Evolutionary conservation across 2,329 filamentous ascomycete species (phyloP).

Genomic region (Ilyonectria destructans): DNA sequence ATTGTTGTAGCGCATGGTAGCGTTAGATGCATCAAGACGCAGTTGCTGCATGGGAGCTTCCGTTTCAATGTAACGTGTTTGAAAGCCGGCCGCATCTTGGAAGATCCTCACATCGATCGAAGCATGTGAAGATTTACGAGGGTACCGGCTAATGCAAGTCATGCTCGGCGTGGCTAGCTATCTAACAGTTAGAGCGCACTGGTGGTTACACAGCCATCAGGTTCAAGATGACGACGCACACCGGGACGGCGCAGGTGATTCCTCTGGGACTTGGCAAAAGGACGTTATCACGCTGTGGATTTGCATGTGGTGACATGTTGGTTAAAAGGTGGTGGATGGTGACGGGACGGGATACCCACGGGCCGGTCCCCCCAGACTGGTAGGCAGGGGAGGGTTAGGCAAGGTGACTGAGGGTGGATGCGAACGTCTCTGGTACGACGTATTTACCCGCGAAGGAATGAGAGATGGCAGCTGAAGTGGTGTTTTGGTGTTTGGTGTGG

Average conservation of each 20-base stretch:
- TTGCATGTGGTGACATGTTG: conserved; percentile 12
- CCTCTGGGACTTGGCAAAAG: neutral
- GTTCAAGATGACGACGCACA: neutral
- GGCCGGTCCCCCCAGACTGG: conserved; percentile 16
- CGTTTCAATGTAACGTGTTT: conserved; percentile 11
- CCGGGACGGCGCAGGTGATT: neutral
- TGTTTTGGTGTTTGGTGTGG: neutral
- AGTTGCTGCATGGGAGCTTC: neutral
- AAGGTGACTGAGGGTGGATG: conserved; percentile 20
- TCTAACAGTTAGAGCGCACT: neutral
- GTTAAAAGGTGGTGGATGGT: neutral
- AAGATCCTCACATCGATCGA: neutral
- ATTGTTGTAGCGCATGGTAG: neutral
- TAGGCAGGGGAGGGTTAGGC: neutral
- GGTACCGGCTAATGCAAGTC: conserved; percentile 14
- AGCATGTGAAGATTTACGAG: conserved; percentile 13
- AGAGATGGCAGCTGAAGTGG: neutral
- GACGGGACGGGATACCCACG: conserved; percentile 26
- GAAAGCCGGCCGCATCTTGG: neutral
- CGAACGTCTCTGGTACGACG: conserved; percentile 18
- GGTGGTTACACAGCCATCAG: neutral
- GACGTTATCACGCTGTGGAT: neutral
- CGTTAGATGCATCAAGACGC: neutral
- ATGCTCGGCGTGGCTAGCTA: neutral
- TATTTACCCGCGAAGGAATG: neutral